Conservation (phyloP, 768 basidiomycete genomes). For the Tubosaeta sp. region DNA sequence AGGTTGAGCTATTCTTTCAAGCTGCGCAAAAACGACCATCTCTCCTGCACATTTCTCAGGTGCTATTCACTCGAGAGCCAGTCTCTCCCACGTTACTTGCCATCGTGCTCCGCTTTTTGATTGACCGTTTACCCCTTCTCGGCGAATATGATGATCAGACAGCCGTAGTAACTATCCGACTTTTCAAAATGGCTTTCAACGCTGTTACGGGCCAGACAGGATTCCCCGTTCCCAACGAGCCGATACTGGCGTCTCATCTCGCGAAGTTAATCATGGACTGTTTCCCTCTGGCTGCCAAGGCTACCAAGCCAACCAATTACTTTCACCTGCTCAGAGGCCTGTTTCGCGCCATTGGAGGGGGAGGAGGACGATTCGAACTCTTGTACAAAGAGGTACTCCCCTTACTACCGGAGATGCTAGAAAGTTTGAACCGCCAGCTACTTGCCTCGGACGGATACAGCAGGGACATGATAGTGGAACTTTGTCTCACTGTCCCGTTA, state of each 20-base stretch:
- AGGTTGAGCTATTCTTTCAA: constrained; percentile 88
- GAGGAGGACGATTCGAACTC: constrained; percentile 88
- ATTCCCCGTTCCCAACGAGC: constrained; percentile 75
- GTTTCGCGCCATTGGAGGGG: constrained; percentile 90
- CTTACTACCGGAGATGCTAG: constrained; percentile 94
- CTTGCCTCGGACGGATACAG: constrained; percentile 76
- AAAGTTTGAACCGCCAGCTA: constrained; percentile 88
- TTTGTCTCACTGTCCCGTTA: constrained; percentile 94
- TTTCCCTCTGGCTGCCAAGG: constrained; percentile 89
- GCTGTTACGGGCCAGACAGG: constrained; percentile 55
- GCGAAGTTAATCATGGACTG: constrained; percentile 94
- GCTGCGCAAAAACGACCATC: constrained; percentile 70
- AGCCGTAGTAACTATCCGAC: constrained; percentile 78
- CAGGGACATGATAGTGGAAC: constrained; percentile 92
- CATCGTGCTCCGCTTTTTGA: constrained; percentile 83
- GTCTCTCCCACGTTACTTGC: constrained; percentile 80
- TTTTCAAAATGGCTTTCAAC: constrained; percentile 94
- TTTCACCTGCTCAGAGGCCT: constrained; percentile 88
- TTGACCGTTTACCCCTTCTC: constrained; percentile 73
- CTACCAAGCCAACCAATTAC: constrained; percentile 87
- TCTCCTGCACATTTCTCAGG: constrained; percentile 81
- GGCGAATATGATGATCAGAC: constrained; percentile 82
- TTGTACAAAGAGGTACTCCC: constrained; percentile 96
- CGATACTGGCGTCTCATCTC: constrained; percentile 89
- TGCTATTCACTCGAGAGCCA: constrained; percentile 72